Percentiles rank a stretch among this genome's conserved stretches.
Conservation (phyloP, 2,329 filamentous ascomycete genomes). For the Penicillium sp. region DNA sequence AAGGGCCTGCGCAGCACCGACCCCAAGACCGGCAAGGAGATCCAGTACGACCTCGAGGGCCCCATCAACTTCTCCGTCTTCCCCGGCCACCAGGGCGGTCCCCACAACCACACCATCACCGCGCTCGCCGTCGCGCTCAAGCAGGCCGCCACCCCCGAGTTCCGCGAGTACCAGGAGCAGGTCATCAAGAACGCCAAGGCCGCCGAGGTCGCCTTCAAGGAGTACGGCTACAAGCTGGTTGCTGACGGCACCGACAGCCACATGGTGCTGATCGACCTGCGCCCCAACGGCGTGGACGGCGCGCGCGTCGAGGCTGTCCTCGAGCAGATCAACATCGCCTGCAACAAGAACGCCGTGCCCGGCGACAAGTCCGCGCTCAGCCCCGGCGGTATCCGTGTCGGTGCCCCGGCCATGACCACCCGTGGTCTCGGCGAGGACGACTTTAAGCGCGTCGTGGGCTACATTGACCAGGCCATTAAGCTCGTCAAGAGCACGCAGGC, state of each 20-base stretch:
- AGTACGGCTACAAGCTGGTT: conserved; percentile 75
- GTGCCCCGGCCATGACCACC: conserved; percentile 94
- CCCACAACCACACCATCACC: conserved; percentile 98
- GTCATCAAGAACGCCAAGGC: conserved; percentile 89
- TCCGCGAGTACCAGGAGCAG: conserved; percentile 86
- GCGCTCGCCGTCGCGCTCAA: conserved; percentile 91
- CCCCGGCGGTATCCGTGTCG: conserved; percentile 91
- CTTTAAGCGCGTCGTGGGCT: conserved; percentile 83
- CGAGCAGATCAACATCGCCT: conserved; percentile 97
- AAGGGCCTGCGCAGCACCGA: conserved; percentile 82
- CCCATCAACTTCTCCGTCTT: conserved; percentile 97
- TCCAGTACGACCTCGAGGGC: conserved; percentile 82
- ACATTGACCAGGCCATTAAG: conserved; percentile 86
- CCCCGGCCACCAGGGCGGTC: conserved; percentile 94
- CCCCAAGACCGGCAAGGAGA: conserved; percentile 79
- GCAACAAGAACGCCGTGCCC: conserved; percentile 99
- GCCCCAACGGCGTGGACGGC: conserved; percentile 82
- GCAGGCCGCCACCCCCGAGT: conserved; percentile 84
- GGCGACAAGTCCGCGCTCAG: conserved; percentile 97
- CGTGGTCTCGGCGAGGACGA: conserved; percentile 89
- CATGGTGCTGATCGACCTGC: conserved; percentile 87
- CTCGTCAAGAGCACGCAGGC: conserved; percentile 84
- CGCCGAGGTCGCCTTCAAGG: conserved; percentile 70
- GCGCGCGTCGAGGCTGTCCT: conserved; percentile 91
- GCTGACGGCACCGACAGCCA: conserved; percentile 96